phyloP scores from a whole-genome alignment of 139 green algal species.

The Chlorella sp. region DNA sequence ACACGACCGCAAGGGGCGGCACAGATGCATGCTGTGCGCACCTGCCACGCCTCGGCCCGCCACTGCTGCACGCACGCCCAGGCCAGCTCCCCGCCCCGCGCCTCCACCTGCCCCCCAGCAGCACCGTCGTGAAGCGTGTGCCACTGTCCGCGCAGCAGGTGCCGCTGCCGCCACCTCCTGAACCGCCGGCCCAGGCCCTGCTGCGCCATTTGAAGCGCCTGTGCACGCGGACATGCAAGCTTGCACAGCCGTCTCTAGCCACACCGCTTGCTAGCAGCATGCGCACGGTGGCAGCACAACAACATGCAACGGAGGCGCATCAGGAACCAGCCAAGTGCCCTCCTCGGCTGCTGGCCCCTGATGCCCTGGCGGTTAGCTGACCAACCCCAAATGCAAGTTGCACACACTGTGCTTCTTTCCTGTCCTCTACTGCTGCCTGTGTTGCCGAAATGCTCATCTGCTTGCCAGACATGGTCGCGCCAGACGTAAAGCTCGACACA shows the following conservation, averaged over 20 bases:
- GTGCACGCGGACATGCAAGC: background rate
- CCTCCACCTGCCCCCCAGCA: background rate
- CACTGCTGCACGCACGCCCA: background rate
- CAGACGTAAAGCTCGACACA: background rate
- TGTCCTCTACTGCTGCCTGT: too few relatives aligned
- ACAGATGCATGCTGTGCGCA: background rate
- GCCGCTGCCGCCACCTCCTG: background rate
- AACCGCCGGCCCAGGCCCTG: background rate
- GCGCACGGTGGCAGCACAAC: background rate
- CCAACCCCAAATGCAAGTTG: too few relatives aligned
- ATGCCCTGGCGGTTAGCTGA: too few relatives aligned
- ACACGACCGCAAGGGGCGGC: background rate
- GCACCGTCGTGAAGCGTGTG: background rate
- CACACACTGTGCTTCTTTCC: too few relatives aligned
- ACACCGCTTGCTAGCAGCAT: too few relatives aligned
- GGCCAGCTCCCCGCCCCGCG: background rate
- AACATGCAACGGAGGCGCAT: background rate
- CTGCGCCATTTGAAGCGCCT: background rate
- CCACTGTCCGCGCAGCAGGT: background rate
- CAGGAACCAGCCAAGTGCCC: background rate
- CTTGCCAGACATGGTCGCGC: background rate
- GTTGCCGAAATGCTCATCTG: too few relatives aligned
- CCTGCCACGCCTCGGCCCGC: background rate
- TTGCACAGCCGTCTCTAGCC: too few relatives aligned
- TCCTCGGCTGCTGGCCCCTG: background rate